These are phyloP conservation scores for Mrakia frigida DNA, from an alignment of 768 basidiomycete species.

Conservation along the genomic window DNA sequence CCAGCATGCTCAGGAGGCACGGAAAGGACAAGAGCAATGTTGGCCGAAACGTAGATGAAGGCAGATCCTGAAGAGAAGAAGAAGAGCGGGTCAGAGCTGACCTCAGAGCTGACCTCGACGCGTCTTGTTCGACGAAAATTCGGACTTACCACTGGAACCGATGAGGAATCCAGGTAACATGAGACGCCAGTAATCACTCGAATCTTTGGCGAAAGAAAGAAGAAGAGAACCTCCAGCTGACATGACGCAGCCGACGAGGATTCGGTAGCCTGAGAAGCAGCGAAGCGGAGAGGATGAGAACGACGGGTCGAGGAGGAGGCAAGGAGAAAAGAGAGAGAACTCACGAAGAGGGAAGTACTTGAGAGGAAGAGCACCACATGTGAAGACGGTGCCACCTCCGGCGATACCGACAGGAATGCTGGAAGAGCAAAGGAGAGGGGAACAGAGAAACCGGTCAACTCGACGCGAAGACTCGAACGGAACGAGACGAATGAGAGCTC, in stretches of 20 bases:
- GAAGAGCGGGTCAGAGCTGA: background rate
- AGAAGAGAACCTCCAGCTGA: background rate
- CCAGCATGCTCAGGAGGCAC: conserved; percentile 10
- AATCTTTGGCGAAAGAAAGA: background rate
- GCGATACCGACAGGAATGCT: conserved; percentile 19
- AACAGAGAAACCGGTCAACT: background rate
- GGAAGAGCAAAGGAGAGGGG: background rate
- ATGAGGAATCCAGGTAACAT: conserved; percentile 14
- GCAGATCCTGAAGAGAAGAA: background rate
- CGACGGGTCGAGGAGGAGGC: background rate
- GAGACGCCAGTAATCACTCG: conserved; percentile 3
- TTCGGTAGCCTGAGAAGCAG: background rate
- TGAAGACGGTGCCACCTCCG: conserved; percentile 1
- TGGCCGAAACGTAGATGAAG: conserved; percentile 3
- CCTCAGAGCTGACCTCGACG: background rate
- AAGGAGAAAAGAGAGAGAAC: background rate
- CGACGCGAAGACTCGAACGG: background rate
- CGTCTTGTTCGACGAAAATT: background rate
- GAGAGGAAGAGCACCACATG: background rate
- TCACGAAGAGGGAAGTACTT: background rate
- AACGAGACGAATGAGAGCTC: background rate
- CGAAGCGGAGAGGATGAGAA: background rate
- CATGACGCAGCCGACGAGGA: background rate
- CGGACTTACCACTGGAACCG: background rate
- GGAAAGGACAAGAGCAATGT: conserved; percentile 8